phyloP scores from a whole-genome alignment of 108 stramenopile genomes.

The Schizochytrium sp. region DNA sequence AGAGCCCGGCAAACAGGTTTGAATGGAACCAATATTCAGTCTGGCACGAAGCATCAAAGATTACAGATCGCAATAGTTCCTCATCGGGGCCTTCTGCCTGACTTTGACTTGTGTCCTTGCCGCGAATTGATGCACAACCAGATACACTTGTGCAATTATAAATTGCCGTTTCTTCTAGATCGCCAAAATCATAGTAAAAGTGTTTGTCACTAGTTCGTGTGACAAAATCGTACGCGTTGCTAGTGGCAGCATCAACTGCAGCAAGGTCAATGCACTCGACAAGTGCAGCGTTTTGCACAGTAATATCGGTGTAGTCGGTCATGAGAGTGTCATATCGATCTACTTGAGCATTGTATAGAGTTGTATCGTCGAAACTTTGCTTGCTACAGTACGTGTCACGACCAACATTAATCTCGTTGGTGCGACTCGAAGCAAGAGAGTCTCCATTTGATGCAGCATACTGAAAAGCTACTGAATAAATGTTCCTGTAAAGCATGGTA shows the following conservation, averaged over 20 bases:
- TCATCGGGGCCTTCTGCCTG: slow-evolving; percentile 25
- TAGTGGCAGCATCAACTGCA: neutral
- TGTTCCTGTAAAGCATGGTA: slow-evolving; percentile 58
- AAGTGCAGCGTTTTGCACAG: slow-evolving; percentile 22
- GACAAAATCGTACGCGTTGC: neutral
- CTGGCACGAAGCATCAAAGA: slow-evolving; percentile 28
- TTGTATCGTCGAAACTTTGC: slow-evolving; percentile 22
- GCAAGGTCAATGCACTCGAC: slow-evolving; percentile 9
- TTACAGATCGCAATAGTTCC: neutral
- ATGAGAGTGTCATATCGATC: neutral
- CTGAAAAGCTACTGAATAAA: slow-evolving; percentile 40
- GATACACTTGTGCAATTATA: slow-evolving; percentile 27
- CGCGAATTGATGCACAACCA: slow-evolving; percentile 3
- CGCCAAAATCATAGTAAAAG: neutral
- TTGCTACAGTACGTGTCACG: slow-evolving; percentile 44
- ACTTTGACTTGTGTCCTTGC: slow-evolving; percentile 6
- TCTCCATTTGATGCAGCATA: slow-evolving; percentile 2
- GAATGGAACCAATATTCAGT: slow-evolving; percentile 56
- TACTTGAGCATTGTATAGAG: neutral
- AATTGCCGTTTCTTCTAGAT: neutral
- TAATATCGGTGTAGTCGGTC: neutral
- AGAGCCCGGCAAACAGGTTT: neutral
- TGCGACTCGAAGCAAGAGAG: neutral
- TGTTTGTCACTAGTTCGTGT: neutral
- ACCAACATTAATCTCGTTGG: slow-evolving; percentile 28